phyloP scores from a whole-genome alignment of 495 filamentous ascomycete genomes.

The Neurospora tetrasperma region DNA sequence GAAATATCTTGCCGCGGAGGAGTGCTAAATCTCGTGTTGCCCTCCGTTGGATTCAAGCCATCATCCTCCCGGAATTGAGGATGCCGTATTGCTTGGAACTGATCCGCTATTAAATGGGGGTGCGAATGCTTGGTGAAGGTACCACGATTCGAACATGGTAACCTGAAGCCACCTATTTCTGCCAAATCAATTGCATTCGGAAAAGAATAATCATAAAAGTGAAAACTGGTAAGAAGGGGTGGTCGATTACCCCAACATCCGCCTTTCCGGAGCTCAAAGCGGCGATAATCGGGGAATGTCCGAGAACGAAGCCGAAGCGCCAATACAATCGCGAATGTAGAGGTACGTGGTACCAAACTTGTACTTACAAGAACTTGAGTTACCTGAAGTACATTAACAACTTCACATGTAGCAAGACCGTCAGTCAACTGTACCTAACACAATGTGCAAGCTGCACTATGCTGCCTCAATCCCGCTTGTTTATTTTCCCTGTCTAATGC shows the following conservation, averaged over 20 bases:
- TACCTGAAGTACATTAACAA: neutral
- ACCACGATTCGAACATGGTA: neutral
- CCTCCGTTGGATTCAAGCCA: neutral
- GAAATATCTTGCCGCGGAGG: neutral
- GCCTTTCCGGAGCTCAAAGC: neutral
- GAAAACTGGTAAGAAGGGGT: neutral
- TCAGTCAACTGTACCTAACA: neutral
- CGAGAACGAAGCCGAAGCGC: neutral
- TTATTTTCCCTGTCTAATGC: neutral
- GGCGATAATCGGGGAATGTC: neutral
- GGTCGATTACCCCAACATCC: neutral
- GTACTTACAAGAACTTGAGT: neutral
- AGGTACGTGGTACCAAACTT: neutral
- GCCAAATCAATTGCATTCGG: neutral
- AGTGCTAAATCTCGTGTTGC: neutral
- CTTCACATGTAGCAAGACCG: neutral
- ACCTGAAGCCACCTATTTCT: neutral
- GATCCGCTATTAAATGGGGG: neutral
- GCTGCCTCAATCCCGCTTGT: neutral
- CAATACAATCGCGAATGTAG: neutral
- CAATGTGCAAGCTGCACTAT: neutral
- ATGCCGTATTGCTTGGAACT: neutral
- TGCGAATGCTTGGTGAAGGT: neutral
- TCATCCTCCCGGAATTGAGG: neutral
- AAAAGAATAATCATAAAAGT: neutral